Conservation (phyloP, 2,329 filamentous ascomycete genomes). For the Sodiomyces alkalinus region DNA sequence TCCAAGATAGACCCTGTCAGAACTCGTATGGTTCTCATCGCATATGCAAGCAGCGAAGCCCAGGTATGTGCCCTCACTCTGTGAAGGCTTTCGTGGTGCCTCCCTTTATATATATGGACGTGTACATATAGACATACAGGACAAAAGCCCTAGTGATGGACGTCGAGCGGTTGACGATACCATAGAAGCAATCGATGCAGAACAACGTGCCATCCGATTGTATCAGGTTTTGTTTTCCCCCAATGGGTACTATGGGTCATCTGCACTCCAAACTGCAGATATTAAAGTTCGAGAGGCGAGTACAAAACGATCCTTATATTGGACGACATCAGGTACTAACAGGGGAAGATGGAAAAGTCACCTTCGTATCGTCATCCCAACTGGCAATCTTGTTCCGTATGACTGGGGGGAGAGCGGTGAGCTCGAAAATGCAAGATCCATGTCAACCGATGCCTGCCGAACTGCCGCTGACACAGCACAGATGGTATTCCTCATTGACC, state of each 20-base stretch:
- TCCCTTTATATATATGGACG: too few species aligned
- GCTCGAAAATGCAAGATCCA: slow-evolving; percentile 61
- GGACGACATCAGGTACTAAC: background rate
- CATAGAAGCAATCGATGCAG: slow-evolving; percentile 32
- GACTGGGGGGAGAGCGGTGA: slow-evolving; percentile 80
- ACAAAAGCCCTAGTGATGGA: too few species aligned
- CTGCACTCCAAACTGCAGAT: slow-evolving; percentile 96
- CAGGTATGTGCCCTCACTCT: slow-evolving; percentile 32
- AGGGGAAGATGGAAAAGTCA: slow-evolving; percentile 22
- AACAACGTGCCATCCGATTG: slow-evolving; percentile 31
- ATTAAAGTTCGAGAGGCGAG: slow-evolving; percentile 40
- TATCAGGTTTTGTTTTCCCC: slow-evolving; percentile 66
- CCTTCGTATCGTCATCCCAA: slow-evolving; percentile 70
- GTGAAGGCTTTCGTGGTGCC: background rate
- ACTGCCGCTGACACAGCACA: slow-evolving; percentile 19
- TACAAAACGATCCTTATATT: background rate
- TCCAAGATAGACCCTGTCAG: slow-evolving; percentile 47
- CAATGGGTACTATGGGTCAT: slow-evolving; percentile 55
- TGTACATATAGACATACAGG: too few species aligned
- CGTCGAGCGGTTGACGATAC: too few species aligned
- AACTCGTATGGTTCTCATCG: slow-evolving; percentile 48
- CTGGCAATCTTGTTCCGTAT: slow-evolving; percentile 69
- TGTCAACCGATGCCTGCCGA: too few species aligned
- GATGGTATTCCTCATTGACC: slow-evolving; percentile 83
- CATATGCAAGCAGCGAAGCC: slow-evolving; percentile 35